phyloP scores from a whole-genome alignment of 495 filamentous ascomycete species.

The Lepidopterella palustris region DNA sequence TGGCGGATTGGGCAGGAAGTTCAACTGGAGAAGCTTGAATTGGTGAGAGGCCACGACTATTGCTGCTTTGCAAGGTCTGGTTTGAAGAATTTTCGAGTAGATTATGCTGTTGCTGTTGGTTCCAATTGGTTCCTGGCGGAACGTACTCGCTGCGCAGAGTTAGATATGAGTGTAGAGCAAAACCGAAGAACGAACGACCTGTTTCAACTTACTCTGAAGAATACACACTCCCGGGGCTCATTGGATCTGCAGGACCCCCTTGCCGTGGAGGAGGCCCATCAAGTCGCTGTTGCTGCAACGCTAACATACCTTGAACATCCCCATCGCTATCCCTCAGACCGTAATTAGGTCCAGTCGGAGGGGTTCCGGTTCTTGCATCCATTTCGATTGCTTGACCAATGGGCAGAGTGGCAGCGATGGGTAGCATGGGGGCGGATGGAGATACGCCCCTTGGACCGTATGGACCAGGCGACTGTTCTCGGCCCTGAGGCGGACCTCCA shows the following conservation, averaged over 20 bases:
- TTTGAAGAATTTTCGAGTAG: slow-evolving; percentile 27
- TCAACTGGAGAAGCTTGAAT: slow-evolving; percentile 40
- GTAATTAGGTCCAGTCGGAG: slow-evolving; percentile 34
- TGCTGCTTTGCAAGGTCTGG: slow-evolving; percentile 15
- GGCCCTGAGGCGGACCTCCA: slow-evolving; percentile 9
- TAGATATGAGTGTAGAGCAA: slow-evolving; percentile 12
- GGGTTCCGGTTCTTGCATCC: slow-evolving; percentile 58
- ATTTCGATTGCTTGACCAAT: slow-evolving; percentile 80
- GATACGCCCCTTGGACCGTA: slow-evolving; percentile 23
- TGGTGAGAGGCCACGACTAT: slow-evolving; percentile 28
- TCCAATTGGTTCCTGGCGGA: slow-evolving; percentile 46
- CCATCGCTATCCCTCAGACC: slow-evolving; percentile 58
- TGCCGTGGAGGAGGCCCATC: slow-evolving; percentile 34
- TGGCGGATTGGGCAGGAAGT: slow-evolving; percentile 31
- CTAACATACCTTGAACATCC: slow-evolving; percentile 62
- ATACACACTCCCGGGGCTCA: slow-evolving; percentile 62
- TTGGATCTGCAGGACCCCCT: slow-evolving; percentile 35
- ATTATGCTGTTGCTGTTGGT: slow-evolving; percentile 38
- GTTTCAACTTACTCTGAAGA: slow-evolving; percentile 61
- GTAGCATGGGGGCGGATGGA: slow-evolving; percentile 17
- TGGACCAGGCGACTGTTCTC: slow-evolving; percentile 16
- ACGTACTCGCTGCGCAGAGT: slow-evolving; percentile 36
- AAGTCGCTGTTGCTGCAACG: slow-evolving; percentile 53
- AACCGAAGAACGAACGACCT: background rate
- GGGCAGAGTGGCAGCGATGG: slow-evolving; percentile 7